Base-by-base conservation (phyloP, 2,329 filamentous ascomycete genomes). In the Nothomitra cinnamomea region DNA sequence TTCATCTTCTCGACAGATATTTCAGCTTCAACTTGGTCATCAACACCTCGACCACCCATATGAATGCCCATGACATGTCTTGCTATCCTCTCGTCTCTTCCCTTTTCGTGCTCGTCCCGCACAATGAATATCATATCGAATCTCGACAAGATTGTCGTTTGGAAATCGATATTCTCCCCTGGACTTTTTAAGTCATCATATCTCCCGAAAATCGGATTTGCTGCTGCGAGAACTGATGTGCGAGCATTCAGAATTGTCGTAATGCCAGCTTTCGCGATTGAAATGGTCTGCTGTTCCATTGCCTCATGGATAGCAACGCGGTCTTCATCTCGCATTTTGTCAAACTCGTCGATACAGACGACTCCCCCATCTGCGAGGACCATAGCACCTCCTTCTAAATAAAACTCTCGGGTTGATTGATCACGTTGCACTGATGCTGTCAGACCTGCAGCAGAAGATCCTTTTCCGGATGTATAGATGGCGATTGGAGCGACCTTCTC, bases 121-220 rank as follows among this genome's bases (percentile, higher is more conserved):
- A 98, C 90, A 60, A 98, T 95, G 72, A 96, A 98, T 59, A 98
- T 96, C 87, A 98, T 95, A 68, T 98, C 92, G 66, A 98, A 98
- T 77, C 92, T 86, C 1, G 90, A 96, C 59, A 98, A 66, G 62
- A 98, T 96, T 2, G 92, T 98, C 0, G 92, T 98, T 64, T 98
- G 92, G 69, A 98, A 98, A 69, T 98, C 92, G 60, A 98, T 98
- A 65, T 98, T 98, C 69, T 98, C 92, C 56, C 92, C 92, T 0
- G 92, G 92, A 0, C 86, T 88, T 68, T 96, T 96, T 73, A 98
- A 83, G 63, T 98, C 92, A 66, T 98, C 92, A 69, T 98, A 98
- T 24, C 92, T 84, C 53, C 92, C 92, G 63, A 96, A 98, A 56
- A 98, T 92, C 0, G 92, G 92, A 67, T 98, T 98, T 42, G 92